Evolutionary conservation across 2,329 filamentous ascomycete genomes (phyloP).

Genomic region (Fusarium equiseti): DNA sequence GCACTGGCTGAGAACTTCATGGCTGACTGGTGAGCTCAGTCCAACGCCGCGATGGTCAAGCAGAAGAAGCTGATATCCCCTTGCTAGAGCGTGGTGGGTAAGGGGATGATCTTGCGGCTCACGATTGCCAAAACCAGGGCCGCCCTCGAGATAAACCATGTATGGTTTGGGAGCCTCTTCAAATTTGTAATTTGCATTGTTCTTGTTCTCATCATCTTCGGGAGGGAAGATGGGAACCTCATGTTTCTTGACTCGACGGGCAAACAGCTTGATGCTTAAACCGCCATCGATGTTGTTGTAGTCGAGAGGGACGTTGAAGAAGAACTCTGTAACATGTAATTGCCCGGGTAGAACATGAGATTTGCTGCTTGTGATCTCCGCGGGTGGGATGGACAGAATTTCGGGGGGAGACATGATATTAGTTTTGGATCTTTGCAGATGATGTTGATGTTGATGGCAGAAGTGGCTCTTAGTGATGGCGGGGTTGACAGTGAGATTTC

Average conservation of each 20-base stretch:
- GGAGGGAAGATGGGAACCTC: conserved; percentile 69
- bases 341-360: conserved; percentile 68
- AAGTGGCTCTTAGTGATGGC: conserved; percentile 10
- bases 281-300: conserved; percentile 69
- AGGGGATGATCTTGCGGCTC: conserved; percentile 80
- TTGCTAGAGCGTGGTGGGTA: conserved; percentile 77
- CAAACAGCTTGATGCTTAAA: conserved; percentile 80
- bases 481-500: conserved; percentile 26
- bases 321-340: conserved; percentile 81
- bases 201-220: conserved; percentile 45
- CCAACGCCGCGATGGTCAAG: conserved; percentile 95
- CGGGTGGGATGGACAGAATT: conserved; percentile 50
- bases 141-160: conserved; percentile 84
- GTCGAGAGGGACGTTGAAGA: conserved; percentile 88
- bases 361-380: conserved; percentile 57
- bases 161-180: conserved; percentile 62
- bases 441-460: conserved; percentile 17
- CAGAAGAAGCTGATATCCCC: conserved; percentile 86
- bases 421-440: conserved; percentile 2
- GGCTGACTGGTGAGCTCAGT: conserved; percentile 82
- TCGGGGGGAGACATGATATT: conserved; percentile 27
- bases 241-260: conserved; percentile 75
- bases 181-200: conserved; percentile 20
- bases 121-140: conserved; percentile 82
- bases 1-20: conserved; percentile 70